Evolutionary conservation across 306 rosid species (phyloP).

Genomic region (Astragalus glycyphyllos): DNA sequence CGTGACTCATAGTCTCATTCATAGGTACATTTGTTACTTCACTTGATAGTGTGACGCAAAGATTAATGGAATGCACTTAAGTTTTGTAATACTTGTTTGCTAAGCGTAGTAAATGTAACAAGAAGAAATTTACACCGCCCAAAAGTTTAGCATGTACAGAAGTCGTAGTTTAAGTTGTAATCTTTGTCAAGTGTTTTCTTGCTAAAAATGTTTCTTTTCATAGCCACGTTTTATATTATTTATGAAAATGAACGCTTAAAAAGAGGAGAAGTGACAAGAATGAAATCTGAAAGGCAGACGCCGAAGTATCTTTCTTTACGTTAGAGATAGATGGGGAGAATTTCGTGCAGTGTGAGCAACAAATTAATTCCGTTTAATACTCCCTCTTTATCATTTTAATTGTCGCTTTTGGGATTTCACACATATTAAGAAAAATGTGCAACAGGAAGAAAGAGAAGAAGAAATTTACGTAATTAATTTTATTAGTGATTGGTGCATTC

Average conservation of each 20-base stretch:
- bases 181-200: not conserved
- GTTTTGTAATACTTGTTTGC: slow-evolving; percentile 35
- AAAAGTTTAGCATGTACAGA: not conserved
- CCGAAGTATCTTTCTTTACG: slow-evolving; percentile 40
- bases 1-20: not conserved
- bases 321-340: not conserved
- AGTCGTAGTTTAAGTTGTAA: not conserved
- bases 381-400: too few species aligned
- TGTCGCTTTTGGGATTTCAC: too few species aligned
- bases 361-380: too few species aligned
- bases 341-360: slow-evolving; percentile 25
- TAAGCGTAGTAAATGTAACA: slow-evolving; percentile 33
- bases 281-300: not conserved
- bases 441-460: too few species aligned
- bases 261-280: not conserved
- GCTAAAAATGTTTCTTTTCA: not conserved
- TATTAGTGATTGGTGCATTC: too few species aligned
- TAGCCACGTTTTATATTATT: not conserved
- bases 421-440: too few species aligned
- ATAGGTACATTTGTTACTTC: slow-evolving; percentile 41
- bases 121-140: slow-evolving; percentile 2
- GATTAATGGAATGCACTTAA: slow-evolving; percentile 35
- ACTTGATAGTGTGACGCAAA: slow-evolving; percentile 12
- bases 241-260: slow-evolving; percentile 12
- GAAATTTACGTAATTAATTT: too few species aligned